Conservation (phyloP, 495 filamentous ascomycete genomes). For the Podospora comata region DNA sequence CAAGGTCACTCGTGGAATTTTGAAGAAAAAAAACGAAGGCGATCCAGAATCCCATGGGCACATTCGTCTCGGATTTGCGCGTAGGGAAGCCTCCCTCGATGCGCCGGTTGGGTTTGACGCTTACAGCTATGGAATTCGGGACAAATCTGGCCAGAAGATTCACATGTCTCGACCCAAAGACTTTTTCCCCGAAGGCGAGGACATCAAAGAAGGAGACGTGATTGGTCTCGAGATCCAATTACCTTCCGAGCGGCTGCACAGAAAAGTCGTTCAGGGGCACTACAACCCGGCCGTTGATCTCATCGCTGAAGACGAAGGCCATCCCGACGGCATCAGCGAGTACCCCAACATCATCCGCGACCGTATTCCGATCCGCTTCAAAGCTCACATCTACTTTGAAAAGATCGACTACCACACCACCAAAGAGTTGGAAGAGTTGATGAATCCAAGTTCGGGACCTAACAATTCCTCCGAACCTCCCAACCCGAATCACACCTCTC, state of each 20-base stretch:
- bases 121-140: constrained; percentile 92
- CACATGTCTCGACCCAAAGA: constrained; percentile 89
- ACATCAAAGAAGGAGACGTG: constrained; percentile 79
- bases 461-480: constrained; percentile 48
- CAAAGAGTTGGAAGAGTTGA: constrained; percentile 84
- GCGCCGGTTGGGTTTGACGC: constrained; percentile 93
- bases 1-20: constrained; percentile 66
- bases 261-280: constrained; percentile 78
- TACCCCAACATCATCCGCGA: constrained; percentile 82
- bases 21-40: constrained; percentile 38
- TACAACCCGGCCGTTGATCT: constrained; percentile 81
- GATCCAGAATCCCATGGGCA: constrained; percentile 56
- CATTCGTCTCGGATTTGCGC: constrained; percentile 84
- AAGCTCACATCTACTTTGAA: constrained; percentile 90
- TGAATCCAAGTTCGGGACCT: constrained; percentile 60
- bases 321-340: constrained; percentile 29
- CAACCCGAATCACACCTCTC: constrained; percentile 66
- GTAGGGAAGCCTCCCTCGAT: constrained; percentile 86
- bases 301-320: constrained; percentile 52
- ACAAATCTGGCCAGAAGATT: constrained; percentile 83
- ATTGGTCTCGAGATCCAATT: constrained; percentile 92
- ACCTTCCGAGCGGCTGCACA: constrained; percentile 77
- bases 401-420: constrained; percentile 85
- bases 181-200: constrained; percentile 73
- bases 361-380: constrained; percentile 89